A percentile compares a stretch with the other conserved stretches of the same genome.
These are phyloP conservation scores for Globisporangium spinosum DNA, from an alignment of 352 stramenopile genomes.

Conservation along the genomic window DNA sequence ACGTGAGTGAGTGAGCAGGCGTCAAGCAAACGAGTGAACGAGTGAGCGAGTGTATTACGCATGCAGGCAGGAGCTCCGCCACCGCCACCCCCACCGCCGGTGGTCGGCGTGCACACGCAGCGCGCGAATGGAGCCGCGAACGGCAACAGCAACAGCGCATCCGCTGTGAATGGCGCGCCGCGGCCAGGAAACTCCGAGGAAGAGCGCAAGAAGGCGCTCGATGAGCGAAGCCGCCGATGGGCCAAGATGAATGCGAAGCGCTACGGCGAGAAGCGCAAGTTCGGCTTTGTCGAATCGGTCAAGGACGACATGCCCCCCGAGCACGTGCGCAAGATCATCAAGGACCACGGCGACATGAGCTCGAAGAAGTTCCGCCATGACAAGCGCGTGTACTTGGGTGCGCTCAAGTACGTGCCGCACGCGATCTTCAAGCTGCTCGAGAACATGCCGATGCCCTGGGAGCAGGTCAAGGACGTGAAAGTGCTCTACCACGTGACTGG, in stretches of 20 bases:
- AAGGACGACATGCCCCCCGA: conserved; percentile 93
- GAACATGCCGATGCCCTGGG: conserved; percentile 99
- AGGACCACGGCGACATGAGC: conserved; percentile 99
- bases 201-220: conserved; percentile 56
- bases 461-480: conserved; percentile 98
- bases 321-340: conserved; percentile 99
- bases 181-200: conserved; percentile 37
- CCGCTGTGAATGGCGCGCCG: conserved; percentile 12
- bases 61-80: conserved; percentile 16
- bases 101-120: conserved; percentile 18
- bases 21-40: conserved; percentile 1
- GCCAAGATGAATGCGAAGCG: conserved; percentile 91
- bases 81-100: conserved; percentile 25
- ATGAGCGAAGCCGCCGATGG: conserved; percentile 82
- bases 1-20: not conserved
- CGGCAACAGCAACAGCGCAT: not conserved
- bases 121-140: conserved; percentile 1
- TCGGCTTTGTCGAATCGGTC: conserved; percentile 90
- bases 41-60: conserved; percentile 3
- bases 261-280: conserved; percentile 93
- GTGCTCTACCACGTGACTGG: conserved; percentile 99
- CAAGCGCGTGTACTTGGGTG: conserved; percentile 99
- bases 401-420: conserved; percentile 99
- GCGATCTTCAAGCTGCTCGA: conserved; percentile 99
- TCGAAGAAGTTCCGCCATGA: conserved; percentile 99